Evolutionary conservation across 1,284 basidiomycete species (phyloP).

Genomic region (Vanrija sp.): DNA sequence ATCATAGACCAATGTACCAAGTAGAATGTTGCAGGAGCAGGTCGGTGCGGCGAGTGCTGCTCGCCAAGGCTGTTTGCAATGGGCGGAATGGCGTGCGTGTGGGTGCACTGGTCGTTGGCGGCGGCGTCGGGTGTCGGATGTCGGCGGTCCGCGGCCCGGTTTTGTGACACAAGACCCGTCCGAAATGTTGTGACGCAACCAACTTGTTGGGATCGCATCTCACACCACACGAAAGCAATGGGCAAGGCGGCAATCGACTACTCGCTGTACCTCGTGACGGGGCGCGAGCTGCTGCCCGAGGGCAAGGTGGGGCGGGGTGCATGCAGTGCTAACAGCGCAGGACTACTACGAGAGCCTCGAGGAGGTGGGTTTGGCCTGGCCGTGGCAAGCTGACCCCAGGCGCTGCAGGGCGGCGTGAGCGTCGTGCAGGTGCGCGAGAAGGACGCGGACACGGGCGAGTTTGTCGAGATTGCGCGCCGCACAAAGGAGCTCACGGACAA

Average conservation of each 20-base stretch:
- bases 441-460: constrained; percentile 72
- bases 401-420: constrained; percentile 79
- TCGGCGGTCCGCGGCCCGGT: no score
- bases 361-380: constrained; percentile 55
- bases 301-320: constrained; percentile 58
- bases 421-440: constrained; percentile 89
- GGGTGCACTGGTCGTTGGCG: no score
- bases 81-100: no score
- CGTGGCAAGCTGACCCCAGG: constrained; percentile 48
- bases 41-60: no score
- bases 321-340: constrained; percentile 45
- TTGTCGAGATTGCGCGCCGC: constrained; percentile 68
- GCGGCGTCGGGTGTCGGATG: no score
- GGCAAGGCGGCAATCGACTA: constrained; percentile 57
- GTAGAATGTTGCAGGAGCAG: no score
- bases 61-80: no score
- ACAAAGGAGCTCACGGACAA: constrained; percentile 72
- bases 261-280: constrained; percentile 81
- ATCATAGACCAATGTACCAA: no score
- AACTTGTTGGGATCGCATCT: background rate
- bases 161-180: no score
- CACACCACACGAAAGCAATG: constrained; percentile 20
- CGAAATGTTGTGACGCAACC: background rate
- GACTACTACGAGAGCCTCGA: constrained; percentile 72
- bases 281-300: constrained; percentile 70